Percentiles rank a stretch among this genome's conserved stretches.
phyloP scores from a whole-genome alignment of 441 rosid genomes.

The Kokia cookei region DNA sequence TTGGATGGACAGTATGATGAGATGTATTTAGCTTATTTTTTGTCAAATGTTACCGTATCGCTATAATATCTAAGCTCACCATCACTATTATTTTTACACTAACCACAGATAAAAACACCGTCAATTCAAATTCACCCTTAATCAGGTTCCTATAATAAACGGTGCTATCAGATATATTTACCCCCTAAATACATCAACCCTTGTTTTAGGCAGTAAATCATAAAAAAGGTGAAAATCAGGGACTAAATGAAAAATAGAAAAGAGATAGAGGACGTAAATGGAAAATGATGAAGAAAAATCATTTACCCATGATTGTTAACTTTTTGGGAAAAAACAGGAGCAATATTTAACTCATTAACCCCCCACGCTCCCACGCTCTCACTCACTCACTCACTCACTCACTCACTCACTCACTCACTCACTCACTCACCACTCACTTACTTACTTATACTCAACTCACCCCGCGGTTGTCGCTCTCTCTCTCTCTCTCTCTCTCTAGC shows the following conservation, averaged over 20 bases:
- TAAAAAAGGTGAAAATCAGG: not conserved
- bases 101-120: too few species aligned
- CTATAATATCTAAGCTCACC: too few species aligned
- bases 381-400: not conserved
- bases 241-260: not conserved
- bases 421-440: not conserved
- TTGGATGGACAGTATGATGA: too few species aligned
- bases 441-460: not conserved
- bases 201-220: not conserved
- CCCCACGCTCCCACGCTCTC: not conserved
- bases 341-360: not conserved
- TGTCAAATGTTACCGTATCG: too few species aligned
- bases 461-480: too few species aligned
- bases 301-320: not conserved
- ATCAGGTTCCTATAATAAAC: too few species aligned
- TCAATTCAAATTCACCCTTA: too few species aligned
- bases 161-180: too few species aligned
- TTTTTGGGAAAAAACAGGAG: not conserved
- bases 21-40: too few species aligned
- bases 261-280: not conserved
- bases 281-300: not conserved
- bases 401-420: not conserved
- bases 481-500: not conserved
- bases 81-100: too few species aligned
- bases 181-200: too few species aligned